These are phyloP conservation scores for Sistotremastrum niveocremeum DNA, from an alignment of 768 basidiomycete genomes.

Conservation along the genomic window DNA sequence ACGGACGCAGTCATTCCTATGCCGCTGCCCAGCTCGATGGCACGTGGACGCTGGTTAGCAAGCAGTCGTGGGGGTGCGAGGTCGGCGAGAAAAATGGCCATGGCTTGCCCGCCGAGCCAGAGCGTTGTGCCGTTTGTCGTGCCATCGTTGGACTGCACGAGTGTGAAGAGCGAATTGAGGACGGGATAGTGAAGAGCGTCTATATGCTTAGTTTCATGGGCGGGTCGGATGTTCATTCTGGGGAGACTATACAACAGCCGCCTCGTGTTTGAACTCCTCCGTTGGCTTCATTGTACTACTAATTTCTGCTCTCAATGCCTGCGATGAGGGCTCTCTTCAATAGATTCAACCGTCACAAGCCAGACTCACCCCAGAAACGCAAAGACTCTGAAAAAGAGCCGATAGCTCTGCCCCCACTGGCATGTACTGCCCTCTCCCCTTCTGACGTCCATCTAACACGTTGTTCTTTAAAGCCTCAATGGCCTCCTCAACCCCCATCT, in stretches of 20 bases:
- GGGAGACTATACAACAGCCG: background rate
- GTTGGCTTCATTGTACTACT: background rate
- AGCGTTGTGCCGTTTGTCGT: constrained; percentile 67
- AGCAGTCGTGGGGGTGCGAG: constrained; percentile 12
- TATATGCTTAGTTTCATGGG: constrained; percentile 53
- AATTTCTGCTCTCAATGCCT: background rate
- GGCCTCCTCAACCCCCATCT: constrained; percentile 38
- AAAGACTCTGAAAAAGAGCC: constrained; percentile 22
- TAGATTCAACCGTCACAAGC: constrained; percentile 59
- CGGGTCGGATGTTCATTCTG: constrained; percentile 24
- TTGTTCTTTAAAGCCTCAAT: constrained; percentile 23
- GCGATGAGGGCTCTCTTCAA: constrained; percentile 77
- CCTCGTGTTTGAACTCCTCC: constrained; percentile 2
- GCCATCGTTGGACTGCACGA: constrained; percentile 49
- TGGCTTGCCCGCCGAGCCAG: constrained; percentile 73
- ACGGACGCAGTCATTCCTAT: constrained; percentile 67
- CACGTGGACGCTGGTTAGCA: constrained; percentile 21
- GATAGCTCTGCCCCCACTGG: constrained; percentile 19
- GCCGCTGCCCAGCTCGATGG: constrained; percentile 72
- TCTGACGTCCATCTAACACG: constrained; percentile 14
- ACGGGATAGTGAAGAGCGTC: constrained; percentile 33
- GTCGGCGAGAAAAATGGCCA: constrained; percentile 45
- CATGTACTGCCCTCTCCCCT: constrained; percentile 57
- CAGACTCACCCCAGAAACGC: constrained; percentile 25
- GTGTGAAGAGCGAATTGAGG: constrained; percentile 24